These are phyloP conservation scores for Aspergillus tanneri DNA, from an alignment of 2,329 filamentous ascomycete genomes.

Conservation along the genomic window DNA sequence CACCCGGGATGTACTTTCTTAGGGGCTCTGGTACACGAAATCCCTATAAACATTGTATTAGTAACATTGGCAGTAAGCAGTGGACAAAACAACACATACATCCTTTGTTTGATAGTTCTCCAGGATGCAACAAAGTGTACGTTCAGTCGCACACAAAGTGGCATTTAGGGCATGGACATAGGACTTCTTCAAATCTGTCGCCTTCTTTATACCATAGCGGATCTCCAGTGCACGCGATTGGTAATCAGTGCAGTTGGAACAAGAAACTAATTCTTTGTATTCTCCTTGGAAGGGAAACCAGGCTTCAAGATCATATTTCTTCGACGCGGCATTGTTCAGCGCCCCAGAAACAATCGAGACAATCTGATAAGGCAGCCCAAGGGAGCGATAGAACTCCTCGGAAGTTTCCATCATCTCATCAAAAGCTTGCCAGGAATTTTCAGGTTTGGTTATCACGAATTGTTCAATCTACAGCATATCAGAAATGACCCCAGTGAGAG, in stretches of 20 bases:
- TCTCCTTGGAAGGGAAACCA: constrained; percentile 96
- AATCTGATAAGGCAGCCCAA: constrained; percentile 85
- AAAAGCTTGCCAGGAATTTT: constrained; percentile 89
- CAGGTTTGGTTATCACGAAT: constrained; percentile 77
- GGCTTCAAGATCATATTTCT: constrained; percentile 95
- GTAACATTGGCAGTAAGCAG: constrained; percentile 4
- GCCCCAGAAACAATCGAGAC: constrained; percentile 96
- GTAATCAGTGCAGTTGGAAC: constrained; percentile 98
- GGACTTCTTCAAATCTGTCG: constrained; percentile 80
- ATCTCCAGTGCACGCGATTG: constrained; percentile 93
- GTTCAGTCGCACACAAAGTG: constrained; percentile 84
- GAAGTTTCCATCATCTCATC: constrained; percentile 88
- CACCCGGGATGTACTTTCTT: constrained; percentile 84
- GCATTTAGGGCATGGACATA: constrained; percentile 94
- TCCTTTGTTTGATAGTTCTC: constrained; percentile 96
- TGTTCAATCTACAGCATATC: constrained; percentile 68
- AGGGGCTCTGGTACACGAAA: constrained; percentile 78
- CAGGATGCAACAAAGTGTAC: constrained; percentile 88
- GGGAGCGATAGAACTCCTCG: constrained; percentile 91
- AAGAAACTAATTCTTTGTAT: constrained; percentile 97
- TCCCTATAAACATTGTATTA: constrained; percentile 52
- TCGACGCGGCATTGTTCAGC: constrained; percentile 81
- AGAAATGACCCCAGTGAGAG: constrained; percentile 12
- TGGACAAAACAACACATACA: constrained; percentile 46
- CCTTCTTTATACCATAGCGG: constrained; percentile 81